These are phyloP conservation scores for Pseudogymnoascus sp. DNA, from an alignment of 2,329 filamentous ascomycete species.

Conservation along the genomic window DNA sequence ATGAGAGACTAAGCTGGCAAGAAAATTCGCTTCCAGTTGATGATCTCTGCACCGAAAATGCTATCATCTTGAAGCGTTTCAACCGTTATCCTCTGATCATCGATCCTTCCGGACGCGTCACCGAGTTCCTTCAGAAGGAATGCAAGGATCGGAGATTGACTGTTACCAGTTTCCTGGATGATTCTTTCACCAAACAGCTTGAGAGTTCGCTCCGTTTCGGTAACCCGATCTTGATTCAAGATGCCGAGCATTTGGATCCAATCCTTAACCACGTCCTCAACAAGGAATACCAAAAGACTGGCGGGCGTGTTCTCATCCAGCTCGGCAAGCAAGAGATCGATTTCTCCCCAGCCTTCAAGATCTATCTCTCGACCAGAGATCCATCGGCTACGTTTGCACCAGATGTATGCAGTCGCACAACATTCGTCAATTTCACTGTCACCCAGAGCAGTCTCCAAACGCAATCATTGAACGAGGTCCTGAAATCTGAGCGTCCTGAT, in stretches of 20 bases:
- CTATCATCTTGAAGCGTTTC: conserved; percentile 94
- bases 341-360: conserved; percentile 92
- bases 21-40: conserved; percentile 89
- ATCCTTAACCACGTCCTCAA: conserved; percentile 98
- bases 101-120: conserved; percentile 89
- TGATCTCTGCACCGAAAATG: conserved; percentile 96
- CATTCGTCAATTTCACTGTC: conserved; percentile 98
- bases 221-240: conserved; percentile 96
- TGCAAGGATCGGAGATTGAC: conserved; percentile 90
- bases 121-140: conserved; percentile 91
- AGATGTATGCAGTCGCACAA: conserved; percentile 95
- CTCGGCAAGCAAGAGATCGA: conserved; percentile 98
- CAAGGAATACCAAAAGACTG: conserved; percentile 98
- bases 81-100: conserved; percentile 98
- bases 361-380: conserved; percentile 92
- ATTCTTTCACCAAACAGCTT: conserved; percentile 95
- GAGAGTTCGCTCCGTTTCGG: conserved; percentile 96
- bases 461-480: conserved; percentile 92
- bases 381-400: conserved; percentile 93
- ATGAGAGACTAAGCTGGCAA: conserved; percentile 93
- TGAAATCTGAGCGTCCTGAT: conserved; percentile 95
- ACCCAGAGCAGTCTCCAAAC: conserved; percentile 98
- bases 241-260: conserved; percentile 93
- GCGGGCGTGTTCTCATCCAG: conserved; percentile 94
- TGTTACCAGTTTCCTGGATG: conserved; percentile 95